phyloP scores from a whole-genome alignment of 2,329 filamentous ascomycete species.

The Furcasterigmium furcatum region DNA sequence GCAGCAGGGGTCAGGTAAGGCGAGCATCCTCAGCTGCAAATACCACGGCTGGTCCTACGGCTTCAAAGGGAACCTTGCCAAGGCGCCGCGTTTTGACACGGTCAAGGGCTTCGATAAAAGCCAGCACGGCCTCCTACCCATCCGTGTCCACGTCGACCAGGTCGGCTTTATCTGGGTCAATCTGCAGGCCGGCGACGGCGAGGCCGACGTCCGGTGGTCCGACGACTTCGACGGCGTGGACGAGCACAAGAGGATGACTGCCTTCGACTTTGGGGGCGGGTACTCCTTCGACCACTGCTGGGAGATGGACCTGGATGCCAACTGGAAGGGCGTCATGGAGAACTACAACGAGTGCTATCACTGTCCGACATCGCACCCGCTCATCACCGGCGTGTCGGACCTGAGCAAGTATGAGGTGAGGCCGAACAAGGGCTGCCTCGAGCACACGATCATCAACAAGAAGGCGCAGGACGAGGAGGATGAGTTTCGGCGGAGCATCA shows the following conservation, averaged over 20 bases:
- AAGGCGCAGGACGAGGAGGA: constrained; percentile 35
- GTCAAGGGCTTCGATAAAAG: constrained; percentile 32
- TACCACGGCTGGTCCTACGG: constrained; percentile 45
- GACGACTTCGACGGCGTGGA: constrained; percentile 30
- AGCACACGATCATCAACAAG: constrained; percentile 32
- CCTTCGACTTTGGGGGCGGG: constrained; percentile 18
- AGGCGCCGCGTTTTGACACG: constrained; percentile 36
- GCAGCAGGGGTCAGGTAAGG: constrained; percentile 28
- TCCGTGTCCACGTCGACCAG: constrained; percentile 40
- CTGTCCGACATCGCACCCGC: constrained; percentile 44
- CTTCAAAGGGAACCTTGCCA: constrained; percentile 35
- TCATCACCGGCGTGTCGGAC: constrained; percentile 38
- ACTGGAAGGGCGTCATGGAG: constrained; percentile 38
- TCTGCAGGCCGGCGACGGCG: constrained; percentile 31
- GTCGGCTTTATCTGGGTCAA: constrained; percentile 49
- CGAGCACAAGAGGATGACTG: constrained; percentile 14
- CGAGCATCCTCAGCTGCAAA: constrained; percentile 34
- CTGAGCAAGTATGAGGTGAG: constrained; percentile 37
- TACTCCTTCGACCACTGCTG: constrained; percentile 25
- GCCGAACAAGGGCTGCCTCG: constrained; percentile 25
- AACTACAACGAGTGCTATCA: constrained; percentile 49
- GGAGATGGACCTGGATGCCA: constrained; percentile 28
- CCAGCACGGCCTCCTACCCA: constrained; percentile 22
- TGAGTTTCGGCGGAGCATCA: constrained; percentile 39
- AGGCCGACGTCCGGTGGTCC: constrained; percentile 36